Percentiles rank a stretch among this genome's conserved stretches.
These are phyloP conservation scores for Colletotrichum eleusines DNA, from an alignment of 2,329 filamentous ascomycete genomes.

Conservation along the genomic window DNA sequence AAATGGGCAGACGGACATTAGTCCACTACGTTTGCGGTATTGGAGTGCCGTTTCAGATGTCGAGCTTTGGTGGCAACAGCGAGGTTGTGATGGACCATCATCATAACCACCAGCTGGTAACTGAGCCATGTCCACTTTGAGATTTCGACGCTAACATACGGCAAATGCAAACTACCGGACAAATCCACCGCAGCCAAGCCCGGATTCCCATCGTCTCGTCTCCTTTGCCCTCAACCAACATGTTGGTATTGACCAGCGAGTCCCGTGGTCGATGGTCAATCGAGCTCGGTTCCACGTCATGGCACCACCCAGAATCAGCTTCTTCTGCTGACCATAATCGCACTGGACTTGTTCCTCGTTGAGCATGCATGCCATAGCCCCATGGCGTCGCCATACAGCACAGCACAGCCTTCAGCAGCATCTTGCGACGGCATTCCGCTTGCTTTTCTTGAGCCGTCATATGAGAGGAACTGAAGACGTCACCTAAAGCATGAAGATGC, in stretches of 20 bases:
- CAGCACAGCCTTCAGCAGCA: background rate
- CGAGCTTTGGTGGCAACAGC: background rate
- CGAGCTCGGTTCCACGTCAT: slow-evolving; percentile 10
- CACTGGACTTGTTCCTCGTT: background rate
- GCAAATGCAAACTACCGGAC: slow-evolving; percentile 23
- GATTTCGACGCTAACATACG: slow-evolving; percentile 20
- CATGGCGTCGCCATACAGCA: background rate
- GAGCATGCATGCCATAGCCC: background rate
- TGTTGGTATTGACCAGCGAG: background rate
- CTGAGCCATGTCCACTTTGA: slow-evolving; percentile 17
- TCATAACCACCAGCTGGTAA: background rate
- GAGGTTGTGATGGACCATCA: background rate
- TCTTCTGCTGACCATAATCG: too few species aligned
- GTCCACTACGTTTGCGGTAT: background rate
- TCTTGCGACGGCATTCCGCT: background rate
- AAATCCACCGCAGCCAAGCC: slow-evolving; percentile 14
- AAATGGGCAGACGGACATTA: slow-evolving; percentile 1
- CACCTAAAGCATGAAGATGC: background rate
- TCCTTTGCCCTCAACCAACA: too few species aligned
- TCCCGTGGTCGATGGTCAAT: background rate
- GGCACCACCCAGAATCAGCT: background rate
- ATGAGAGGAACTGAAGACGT: background rate
- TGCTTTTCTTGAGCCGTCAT: background rate
- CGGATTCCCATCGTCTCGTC: slow-evolving; percentile 3
- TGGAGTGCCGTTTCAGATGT: background rate